Evolutionary conservation across 2,329 filamentous ascomycete genomes (phyloP).

Genomic region (Nemania bipapillata): DNA sequence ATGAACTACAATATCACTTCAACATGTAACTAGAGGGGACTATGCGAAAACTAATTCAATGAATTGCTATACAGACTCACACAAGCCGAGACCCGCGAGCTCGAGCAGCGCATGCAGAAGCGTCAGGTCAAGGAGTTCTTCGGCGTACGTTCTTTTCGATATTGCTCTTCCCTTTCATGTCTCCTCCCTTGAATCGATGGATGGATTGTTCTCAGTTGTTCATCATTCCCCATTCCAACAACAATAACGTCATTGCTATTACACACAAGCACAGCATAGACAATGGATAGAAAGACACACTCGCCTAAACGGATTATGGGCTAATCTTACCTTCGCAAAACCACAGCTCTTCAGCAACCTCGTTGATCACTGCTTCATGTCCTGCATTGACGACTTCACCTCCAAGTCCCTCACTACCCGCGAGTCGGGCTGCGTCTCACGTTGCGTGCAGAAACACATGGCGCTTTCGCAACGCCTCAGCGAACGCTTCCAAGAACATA

Average conservation of each 20-base stretch:
- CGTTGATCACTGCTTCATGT: conserved; percentile 91
- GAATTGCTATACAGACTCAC: conserved; percentile 66
- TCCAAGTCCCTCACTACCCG: conserved; percentile 90
- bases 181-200: background rate
- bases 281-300: background rate
- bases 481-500: conserved; percentile 84
- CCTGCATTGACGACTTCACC: conserved; percentile 98
- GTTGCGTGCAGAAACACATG: conserved; percentile 96
- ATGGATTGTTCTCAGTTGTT: no score
- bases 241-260: background rate
- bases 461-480: conserved; percentile 89
- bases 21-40: background rate
- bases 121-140: conserved; percentile 99
- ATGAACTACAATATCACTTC: conserved; percentile 16
- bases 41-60: conserved; percentile 15
- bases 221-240: no score
- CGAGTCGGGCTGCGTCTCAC: conserved; percentile 91
- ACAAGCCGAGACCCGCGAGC: conserved; percentile 85
- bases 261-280: background rate
- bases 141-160: conserved; percentile 73
- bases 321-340: conserved; percentile 7
- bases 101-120: conserved; percentile 93
- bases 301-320: background rate
- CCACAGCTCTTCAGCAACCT: conserved; percentile 70
- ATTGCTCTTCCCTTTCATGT: background rate